Base-by-base conservation (phyloP, 148 eudicot genomes). In the Chenopodium formosanum region DNA sequence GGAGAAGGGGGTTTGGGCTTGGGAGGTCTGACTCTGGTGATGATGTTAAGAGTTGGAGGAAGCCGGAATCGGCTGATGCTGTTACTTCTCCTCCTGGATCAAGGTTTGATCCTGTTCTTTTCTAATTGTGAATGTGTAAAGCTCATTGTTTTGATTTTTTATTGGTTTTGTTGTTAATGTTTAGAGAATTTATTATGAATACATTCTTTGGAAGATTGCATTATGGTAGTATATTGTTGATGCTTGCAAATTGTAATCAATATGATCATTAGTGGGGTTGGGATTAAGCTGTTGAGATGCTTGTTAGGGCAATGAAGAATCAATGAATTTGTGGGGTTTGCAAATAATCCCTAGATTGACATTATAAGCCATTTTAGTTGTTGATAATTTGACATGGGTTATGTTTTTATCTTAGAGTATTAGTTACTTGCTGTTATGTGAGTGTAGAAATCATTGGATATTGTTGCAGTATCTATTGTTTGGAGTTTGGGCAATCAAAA, bases 1-100 rank as follows among this genome's bases (percentile, higher is more conserved):
- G 84, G 74, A 92, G 85, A 86, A 88, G 82, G 82, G 88, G 94
- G 70, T 90, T 90, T 78, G 94, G 93, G 52, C 56, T 87, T 73
- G 91, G 87, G 31, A 85, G 87, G 75, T 73, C 48, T 4, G 79
- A 79, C 4, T 70, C 67, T 60, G 80, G 66, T 8, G 97, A 86
- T 34, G 87, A 83, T 56, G 93, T 79, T 85, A 86, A 82, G 82
- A 90, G 86, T 83, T 96, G 99, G 99, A 92, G 97, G 91, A 94
- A 90, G 88, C 79, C 89, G 0, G 93, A 82, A 3, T 77, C 89
- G 7, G 7, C 50, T 4, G 92, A 79, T 84, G 84, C 44, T 72
- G 73, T 62, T 40, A 3, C 80, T 83, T 79, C 71, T 77, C 87
- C 98, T 44, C 44, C 73, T 1, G 22, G 25, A 11, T 23, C 86